phyloP scores from a whole-genome alignment of 768 basidiomycete species.

The Trametes meyenii region DNA sequence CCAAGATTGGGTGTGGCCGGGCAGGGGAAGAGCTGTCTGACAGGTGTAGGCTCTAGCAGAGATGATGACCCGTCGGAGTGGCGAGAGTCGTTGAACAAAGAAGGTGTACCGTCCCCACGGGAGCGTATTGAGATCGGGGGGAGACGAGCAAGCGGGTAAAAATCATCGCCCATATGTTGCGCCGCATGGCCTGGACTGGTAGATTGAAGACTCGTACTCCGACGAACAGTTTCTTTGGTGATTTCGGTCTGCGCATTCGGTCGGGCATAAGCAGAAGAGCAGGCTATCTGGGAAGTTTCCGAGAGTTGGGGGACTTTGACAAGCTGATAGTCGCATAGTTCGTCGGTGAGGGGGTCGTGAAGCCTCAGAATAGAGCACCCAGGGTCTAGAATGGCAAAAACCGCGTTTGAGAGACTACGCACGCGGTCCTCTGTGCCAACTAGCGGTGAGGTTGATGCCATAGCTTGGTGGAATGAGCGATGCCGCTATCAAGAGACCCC shows the following conservation, averaged over 20 bases:
- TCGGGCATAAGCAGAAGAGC: neutral
- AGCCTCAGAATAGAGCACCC: neutral
- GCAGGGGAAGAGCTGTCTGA: neutral
- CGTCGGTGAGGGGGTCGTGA: neutral
- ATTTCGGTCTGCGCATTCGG: neutral
- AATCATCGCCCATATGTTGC: neutral
- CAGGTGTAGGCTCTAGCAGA: neutral
- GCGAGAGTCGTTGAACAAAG: conserved; percentile 4
- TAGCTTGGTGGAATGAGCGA: neutral
- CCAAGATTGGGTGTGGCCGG: neutral
- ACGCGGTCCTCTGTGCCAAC: neutral
- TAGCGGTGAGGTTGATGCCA: neutral
- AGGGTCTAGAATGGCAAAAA: neutral
- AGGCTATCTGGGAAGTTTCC: neutral
- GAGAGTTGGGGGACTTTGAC: neutral
- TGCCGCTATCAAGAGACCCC: neutral
- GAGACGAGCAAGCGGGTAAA: neutral
- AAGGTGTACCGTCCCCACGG: conserved; percentile 2
- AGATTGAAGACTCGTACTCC: neutral
- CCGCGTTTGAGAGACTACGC: neutral
- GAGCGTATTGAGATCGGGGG: conserved; percentile 1
- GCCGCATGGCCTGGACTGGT: neutral
- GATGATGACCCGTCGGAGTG: neutral
- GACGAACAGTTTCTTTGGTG: neutral
- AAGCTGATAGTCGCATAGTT: conserved; percentile 7